Evolutionary conservation across 345 rosid species (phyloP).

Genomic region (Sonneratia caseolaris): DNA sequence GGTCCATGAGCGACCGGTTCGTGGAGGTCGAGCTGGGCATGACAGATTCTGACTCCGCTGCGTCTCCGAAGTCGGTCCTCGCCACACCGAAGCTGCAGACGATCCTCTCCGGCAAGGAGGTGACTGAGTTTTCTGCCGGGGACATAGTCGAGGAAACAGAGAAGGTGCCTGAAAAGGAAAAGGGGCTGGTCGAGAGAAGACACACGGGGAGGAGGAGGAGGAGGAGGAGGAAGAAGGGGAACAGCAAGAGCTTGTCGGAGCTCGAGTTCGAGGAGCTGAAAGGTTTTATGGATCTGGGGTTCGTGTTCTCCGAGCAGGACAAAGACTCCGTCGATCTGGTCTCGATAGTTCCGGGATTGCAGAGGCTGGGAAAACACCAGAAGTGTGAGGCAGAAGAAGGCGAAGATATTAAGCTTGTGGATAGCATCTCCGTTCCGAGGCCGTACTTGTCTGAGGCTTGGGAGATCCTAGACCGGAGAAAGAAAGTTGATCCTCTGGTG

Average conservation of each 20-base stretch:
- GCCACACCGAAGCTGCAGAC: constrained; percentile 34
- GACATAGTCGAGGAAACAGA: background rate
- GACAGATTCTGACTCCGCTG: constrained; percentile 9
- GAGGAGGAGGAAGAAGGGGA: constrained; percentile 10
- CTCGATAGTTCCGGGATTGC: constrained; percentile 54
- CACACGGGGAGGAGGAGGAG: constrained; percentile 8
- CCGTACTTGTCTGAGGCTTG: constrained; percentile 62
- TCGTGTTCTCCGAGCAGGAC: constrained; percentile 60
- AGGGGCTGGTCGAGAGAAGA: constrained; percentile 6
- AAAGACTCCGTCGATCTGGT: constrained; percentile 37
- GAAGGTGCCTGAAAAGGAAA: background rate
- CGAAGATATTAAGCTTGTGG: constrained; percentile 9
- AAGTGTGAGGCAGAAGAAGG: constrained; percentile 4
- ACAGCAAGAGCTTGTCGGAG: constrained; percentile 51
- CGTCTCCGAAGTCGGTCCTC: constrained; percentile 41
- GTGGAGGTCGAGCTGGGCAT: constrained; percentile 16
- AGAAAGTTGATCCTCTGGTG: constrained; percentile 18
- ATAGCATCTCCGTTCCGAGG: constrained; percentile 21
- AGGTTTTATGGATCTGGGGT: constrained; percentile 76
- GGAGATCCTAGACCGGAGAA: constrained; percentile 29
- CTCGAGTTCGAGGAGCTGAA: constrained; percentile 56
- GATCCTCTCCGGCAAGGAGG: constrained; percentile 46
- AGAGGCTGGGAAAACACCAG: constrained; percentile 28
- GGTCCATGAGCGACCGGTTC: constrained; percentile 42
- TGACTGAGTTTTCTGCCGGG: constrained; percentile 10